These are phyloP conservation scores for Ogataea paraovalis DNA, from an alignment of 805 yeast genomes.

Conservation along the genomic window DNA sequence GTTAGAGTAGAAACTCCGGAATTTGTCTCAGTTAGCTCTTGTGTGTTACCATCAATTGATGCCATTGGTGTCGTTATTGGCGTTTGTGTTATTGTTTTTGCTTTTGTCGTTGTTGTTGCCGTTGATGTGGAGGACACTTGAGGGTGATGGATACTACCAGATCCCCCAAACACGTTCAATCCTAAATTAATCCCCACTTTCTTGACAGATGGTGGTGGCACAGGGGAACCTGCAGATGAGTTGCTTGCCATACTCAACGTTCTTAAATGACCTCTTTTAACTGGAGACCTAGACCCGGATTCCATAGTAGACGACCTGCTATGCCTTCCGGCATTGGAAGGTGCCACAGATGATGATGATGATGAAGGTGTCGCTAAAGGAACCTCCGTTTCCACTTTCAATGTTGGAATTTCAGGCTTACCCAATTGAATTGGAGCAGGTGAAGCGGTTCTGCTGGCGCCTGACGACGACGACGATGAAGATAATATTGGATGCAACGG, in stretches of 20 bases:
- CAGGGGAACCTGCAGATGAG: conserved; percentile 9
- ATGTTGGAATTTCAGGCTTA: background rate
- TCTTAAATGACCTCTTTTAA: conserved; percentile 17
- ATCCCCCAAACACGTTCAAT: conserved; percentile 27
- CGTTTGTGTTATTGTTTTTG: background rate
- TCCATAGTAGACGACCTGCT: conserved; percentile 14
- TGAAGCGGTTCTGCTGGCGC: conserved; percentile 13
- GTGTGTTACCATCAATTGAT: background rate
- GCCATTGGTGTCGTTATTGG: background rate
- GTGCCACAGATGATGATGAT: conserved; percentile 4
- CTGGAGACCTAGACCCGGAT: conserved; percentile 11
- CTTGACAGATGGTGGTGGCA: conserved; percentile 7
- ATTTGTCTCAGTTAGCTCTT: background rate
- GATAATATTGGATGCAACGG: conserved; percentile 22
- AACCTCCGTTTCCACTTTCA: background rate
- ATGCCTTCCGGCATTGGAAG: conserved; percentile 6
- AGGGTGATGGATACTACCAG: too few relatives aligned
- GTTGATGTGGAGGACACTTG: too few relatives aligned
- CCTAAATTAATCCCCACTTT: conserved; percentile 31
- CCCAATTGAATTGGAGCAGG: conserved; percentile 7
- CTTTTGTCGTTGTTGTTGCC: background rate
- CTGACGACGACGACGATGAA: conserved; percentile 23
- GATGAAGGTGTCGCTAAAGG: conserved; percentile 1
- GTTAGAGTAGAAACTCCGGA: background rate
- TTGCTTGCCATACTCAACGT: conserved; percentile 21